Evolutionary conservation across 2,329 filamentous ascomycete genomes (phyloP), one percentile per base, ranked within the genome.

Genomic region (Samsoniella hepiali): DNA sequence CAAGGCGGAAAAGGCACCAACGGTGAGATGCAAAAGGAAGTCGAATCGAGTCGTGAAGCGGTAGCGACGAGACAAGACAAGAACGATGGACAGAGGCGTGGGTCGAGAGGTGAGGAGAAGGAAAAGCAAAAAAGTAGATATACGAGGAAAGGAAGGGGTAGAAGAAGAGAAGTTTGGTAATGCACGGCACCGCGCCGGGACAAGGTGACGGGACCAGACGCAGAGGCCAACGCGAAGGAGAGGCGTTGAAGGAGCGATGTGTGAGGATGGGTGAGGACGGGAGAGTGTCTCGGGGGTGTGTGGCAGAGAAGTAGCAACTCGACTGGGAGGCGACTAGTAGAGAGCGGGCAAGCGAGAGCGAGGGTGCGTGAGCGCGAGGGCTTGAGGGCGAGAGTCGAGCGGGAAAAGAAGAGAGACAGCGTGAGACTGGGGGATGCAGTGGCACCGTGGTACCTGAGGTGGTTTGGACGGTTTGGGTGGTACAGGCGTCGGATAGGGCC

Each of bases 121-220:
- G 36, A 63, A 58, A 63, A 63, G 53, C 34, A 63, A 58, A 51
- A n/a, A 47, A 32, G 22, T 5, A 60, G 36, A 51, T 40, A n/a
- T 60, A 10, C 10, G 22, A 44, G 27, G 6, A 51, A 44, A 45
- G 29, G 36, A 58, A 53, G 53, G 44, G 34, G 32, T 17, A 49
- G 40, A 11, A 36, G 54, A 57, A 50, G 54, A 57, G 22, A 53
- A 47, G 17, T 32, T 22, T 17, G 45, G 44, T 42, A 10, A 31
- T 44, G 22, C 10, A 47, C n/a, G 51, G 32, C 22, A 22, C 54
- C 22, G 34, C 32, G 61, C 58, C 32, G 38, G 38, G 32, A 31
- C 9, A 32, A 51, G 42, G 51, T 22, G 45, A 58, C 44, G 44
- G 32, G 45, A 45, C 13, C 27, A 51, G 54, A 51, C 31, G 40